Evolutionary conservation across 2,329 filamentous ascomycete species (phyloP), one percentile per base, ranked within the genome.

Genomic region (Cercospora janseana): DNA sequence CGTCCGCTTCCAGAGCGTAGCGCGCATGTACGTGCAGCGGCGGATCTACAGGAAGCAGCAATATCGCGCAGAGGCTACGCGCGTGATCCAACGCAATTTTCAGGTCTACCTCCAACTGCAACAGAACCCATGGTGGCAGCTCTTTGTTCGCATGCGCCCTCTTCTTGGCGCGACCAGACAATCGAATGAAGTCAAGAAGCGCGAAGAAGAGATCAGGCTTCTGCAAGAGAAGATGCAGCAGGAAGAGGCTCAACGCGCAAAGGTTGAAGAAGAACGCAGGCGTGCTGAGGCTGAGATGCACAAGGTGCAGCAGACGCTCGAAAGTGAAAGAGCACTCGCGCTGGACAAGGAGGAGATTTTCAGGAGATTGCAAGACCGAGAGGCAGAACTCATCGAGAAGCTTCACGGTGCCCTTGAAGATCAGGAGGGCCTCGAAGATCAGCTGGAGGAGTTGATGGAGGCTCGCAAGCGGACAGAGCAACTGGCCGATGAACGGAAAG

Each of bases 311-410:
- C 89, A 97, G 62, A 95, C 88, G 0, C 78, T 99, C 2, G 94
- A 98, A 69, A 95, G 91, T 59, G 94, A 98, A 70, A 83, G 93
- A 42, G 88, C 92, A n/a, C 77, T 98, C 32, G 93, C 93, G 1
- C 75, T 98, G 4, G 93, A 99, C 70, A 98, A 98, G 68, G 94
- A 99, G 66, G 93, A 98, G 64, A 98, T 99, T 53, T 98, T 97
- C 76, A 94, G 92, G 66, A 83, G 94, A n/a, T 77, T 98, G 16
- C 93, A 96, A 66, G 75, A 85, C 46, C 86, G 93, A n/a, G 93
- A 98, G 70, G 79, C 83, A 8, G 92, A 98, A 66, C 79, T 99
- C 3, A 88, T 86, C 45, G 94, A 98, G 64, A 96, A 97, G 72
- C 79, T 99, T 21, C 81, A 89, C 28, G 92, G 88, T 29, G 92